These are phyloP conservation scores for Mycena vulgaris DNA, from an alignment of 768 basidiomycete genomes.

Conservation along the genomic window DNA sequence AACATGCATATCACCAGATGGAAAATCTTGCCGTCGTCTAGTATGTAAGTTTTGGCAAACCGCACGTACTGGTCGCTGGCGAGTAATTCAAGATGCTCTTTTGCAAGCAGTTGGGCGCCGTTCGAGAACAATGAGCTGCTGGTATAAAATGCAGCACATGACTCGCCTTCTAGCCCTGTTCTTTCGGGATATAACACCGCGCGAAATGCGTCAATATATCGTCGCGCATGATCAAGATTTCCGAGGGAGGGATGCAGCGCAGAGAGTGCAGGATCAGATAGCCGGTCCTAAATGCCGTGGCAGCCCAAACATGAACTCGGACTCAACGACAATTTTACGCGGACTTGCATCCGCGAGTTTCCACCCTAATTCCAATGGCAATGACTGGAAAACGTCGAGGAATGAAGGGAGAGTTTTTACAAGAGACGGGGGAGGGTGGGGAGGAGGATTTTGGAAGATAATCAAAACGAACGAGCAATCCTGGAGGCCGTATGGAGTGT, in stretches of 20 bases:
- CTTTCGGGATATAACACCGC: background rate
- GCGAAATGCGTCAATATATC: constrained; percentile 33
- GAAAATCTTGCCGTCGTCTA: constrained; percentile 21
- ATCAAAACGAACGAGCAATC: too few relatives aligned
- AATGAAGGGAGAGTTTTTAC: constrained; percentile 3
- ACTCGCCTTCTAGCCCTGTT: background rate
- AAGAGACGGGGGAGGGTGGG: too few relatives aligned
- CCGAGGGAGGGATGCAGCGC: constrained; percentile 25
- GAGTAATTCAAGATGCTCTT: constrained; percentile 25
- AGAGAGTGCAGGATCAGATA: constrained; percentile 7
- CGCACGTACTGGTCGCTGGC: constrained; percentile 39
- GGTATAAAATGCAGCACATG: too few relatives aligned
- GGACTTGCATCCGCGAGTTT: constrained; percentile 18
- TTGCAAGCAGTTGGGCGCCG: constrained; percentile 23
- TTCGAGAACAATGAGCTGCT: background rate
- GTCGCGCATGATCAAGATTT: constrained; percentile 33
- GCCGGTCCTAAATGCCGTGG: constrained; percentile 26
- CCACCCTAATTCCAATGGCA: background rate
- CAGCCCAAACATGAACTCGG: constrained; percentile 13
- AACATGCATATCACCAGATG: constrained; percentile 45
- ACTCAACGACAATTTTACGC: constrained; percentile 40
- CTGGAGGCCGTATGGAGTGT: too few relatives aligned
- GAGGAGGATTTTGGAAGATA: too few relatives aligned
- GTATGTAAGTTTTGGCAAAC: constrained; percentile 33
- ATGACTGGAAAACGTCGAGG: background rate